Evolutionary conservation across 345 rosid genomes (phyloP).

Genomic region (Eucalyptus guilfoylei): DNA sequence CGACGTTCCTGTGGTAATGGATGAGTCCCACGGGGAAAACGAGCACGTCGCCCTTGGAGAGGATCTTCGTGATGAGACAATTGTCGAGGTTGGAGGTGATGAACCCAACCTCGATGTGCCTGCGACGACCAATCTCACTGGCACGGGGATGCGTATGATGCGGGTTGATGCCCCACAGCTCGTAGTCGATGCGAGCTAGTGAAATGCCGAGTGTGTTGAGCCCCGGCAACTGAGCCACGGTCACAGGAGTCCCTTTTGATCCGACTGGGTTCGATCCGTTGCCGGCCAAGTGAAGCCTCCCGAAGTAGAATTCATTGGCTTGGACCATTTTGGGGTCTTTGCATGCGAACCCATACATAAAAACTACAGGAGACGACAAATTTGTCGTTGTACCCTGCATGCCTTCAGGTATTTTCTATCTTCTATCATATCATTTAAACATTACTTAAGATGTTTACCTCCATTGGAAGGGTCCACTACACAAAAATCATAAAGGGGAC

Average conservation of each 20-base stretch:
- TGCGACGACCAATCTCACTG: not conserved
- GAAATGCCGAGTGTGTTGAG: slow-evolving; percentile 7
- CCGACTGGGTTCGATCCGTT: not conserved
- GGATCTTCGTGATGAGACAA: not conserved
- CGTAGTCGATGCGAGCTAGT: not conserved
- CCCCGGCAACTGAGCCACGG: not conserved
- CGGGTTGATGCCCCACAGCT: not conserved
- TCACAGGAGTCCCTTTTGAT: not conserved
- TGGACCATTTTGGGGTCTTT: not conserved
- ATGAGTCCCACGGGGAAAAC: slow-evolving; percentile 4
- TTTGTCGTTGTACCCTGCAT: accelerated
- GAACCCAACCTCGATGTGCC: slow-evolving; percentile 2
- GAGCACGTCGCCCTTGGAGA: slow-evolving; percentile 2
- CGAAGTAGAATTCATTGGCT: not conserved
- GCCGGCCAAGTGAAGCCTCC: not conserved
- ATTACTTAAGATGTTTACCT: not conserved
- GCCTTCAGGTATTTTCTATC: not conserved
- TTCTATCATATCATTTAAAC: not conserved
- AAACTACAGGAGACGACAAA: not conserved
- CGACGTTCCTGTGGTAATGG: not conserved
- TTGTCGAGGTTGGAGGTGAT: slow-evolving; percentile 2
- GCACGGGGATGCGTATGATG: not conserved
- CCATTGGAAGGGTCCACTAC: not conserved
- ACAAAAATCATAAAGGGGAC: slow-evolving; percentile 7
- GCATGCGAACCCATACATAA: not conserved